Evolutionary conservation across 192 early-diverging fungal genomes (phyloP).

Genomic region (Paraglomus brasilianum): DNA sequence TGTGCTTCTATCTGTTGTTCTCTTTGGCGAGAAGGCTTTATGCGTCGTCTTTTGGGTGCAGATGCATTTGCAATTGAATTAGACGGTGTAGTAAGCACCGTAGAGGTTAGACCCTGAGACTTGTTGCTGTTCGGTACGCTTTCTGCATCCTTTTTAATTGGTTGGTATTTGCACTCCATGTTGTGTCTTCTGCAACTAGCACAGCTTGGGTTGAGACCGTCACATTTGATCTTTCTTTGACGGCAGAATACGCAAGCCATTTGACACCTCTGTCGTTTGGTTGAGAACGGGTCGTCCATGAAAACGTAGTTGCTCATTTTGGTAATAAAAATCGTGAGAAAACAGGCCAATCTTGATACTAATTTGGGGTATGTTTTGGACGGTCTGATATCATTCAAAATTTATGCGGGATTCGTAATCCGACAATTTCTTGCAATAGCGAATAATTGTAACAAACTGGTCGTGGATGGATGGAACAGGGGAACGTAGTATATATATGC

Average conservation of each 20-base stretch:
- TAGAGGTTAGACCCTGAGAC: neutral
- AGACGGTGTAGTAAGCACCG: neutral
- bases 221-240: conserved; percentile 1
- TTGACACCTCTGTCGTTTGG: neutral
- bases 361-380: no score
- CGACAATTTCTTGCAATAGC: no score
- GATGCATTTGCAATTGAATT: no score
- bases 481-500: no score
- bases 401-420: no score
- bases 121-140: neutral
- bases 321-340: no score
- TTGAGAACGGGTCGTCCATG: neutral
- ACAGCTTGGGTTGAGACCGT: neutral
- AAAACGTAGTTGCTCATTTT: no score
- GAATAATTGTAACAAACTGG: no score
- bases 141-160: neutral
- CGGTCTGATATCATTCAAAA: no score
- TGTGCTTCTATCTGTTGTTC: neutral
- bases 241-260: neutral
- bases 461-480: no score
- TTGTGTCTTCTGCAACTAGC: neutral
- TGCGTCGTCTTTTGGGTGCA: neutral
- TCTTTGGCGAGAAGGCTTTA: neutral
- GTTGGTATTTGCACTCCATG: neutral
- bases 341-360: no score